These are phyloP conservation scores for Alternaria incomplexa DNA, from an alignment of 2,329 filamentous ascomycete genomes.

Conservation along the genomic window DNA sequence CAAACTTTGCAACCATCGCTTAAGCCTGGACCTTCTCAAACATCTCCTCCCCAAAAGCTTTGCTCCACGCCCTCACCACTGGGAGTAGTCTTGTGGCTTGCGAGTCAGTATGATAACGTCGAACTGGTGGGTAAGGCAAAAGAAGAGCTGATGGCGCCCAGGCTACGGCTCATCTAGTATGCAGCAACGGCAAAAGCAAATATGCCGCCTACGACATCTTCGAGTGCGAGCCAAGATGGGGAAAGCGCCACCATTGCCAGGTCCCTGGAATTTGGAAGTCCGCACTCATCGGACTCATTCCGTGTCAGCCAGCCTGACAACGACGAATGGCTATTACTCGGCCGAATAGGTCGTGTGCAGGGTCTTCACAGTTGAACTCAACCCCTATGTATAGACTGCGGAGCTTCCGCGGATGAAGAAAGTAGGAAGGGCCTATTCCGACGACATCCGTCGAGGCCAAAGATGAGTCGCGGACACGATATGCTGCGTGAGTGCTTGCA, in stretches of 20 bases:
- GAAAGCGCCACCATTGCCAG: background rate
- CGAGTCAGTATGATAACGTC: constrained; percentile 1
- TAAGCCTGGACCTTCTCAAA: background rate
- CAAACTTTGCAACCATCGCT: background rate
- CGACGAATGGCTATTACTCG: background rate
- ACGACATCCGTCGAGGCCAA: background rate
- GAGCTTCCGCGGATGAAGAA: background rate
- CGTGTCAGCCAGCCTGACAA: background rate
- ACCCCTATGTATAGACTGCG: background rate
- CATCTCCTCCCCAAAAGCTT: background rate
- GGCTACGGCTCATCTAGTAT: background rate
- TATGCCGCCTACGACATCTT: constrained; percentile 1
- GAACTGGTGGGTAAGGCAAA: background rate
- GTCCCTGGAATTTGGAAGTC: background rate
- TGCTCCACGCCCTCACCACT: background rate
- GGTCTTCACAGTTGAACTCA: background rate
- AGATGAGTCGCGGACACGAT: background rate
- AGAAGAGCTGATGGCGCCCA: background rate
- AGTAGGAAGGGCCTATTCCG: background rate
- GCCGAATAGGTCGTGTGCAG: background rate
- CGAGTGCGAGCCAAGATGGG: background rate
- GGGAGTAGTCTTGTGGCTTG: background rate
- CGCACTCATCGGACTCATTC: background rate
- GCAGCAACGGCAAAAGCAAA: constrained; percentile 1
- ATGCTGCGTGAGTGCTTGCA: background rate